phyloP scores from a whole-genome alignment of 1,284 basidiomycete genomes.

The Jaminaea rosea region DNA sequence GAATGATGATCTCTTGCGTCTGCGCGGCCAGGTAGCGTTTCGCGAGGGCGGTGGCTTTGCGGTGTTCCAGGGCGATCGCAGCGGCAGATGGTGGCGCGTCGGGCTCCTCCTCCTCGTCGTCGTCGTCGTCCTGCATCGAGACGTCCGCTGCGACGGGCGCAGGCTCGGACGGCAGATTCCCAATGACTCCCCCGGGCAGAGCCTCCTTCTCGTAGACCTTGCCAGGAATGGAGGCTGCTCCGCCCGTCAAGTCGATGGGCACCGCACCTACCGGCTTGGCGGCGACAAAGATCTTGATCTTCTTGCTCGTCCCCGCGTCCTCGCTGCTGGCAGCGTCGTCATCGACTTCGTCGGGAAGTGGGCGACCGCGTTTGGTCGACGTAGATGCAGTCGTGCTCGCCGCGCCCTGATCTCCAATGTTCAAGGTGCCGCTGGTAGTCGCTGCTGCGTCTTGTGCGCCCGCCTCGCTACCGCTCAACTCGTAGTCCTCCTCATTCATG shows the following conservation, averaged over 20 bases:
- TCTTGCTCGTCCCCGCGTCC: constrained; percentile 26
- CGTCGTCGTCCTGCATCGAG: constrained; percentile 22
- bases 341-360: constrained; percentile 39
- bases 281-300: constrained; percentile 42
- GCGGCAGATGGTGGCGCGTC: constrained; percentile 50
- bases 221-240: constrained; percentile 37
- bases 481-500: constrained; percentile 47
- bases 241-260: constrained; percentile 40
- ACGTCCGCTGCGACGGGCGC: constrained; percentile 32
- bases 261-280: constrained; percentile 35
- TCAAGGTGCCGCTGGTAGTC: constrained; percentile 5
- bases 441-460: constrained; percentile 2
- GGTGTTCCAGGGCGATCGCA: neutral
- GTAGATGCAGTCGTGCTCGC: neutral
- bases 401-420: no score
- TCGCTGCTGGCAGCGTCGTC: constrained; percentile 15
- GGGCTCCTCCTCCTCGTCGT: constrained; percentile 58
- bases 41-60: constrained; percentile 68
- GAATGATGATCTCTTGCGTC: constrained; percentile 85
- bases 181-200: constrained; percentile 32
- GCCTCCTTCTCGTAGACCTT: constrained; percentile 45
- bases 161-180: constrained; percentile 36
- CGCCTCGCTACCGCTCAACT: constrained; percentile 20
- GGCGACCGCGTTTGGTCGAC: constrained; percentile 24
- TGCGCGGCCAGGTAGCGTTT: constrained; percentile 90